Percentiles rank a stretch among this genome's conserved stretches.
phyloP scores from a whole-genome alignment of 192 early-diverging fungal species.

The Gamsiella multidivaricata region DNA sequence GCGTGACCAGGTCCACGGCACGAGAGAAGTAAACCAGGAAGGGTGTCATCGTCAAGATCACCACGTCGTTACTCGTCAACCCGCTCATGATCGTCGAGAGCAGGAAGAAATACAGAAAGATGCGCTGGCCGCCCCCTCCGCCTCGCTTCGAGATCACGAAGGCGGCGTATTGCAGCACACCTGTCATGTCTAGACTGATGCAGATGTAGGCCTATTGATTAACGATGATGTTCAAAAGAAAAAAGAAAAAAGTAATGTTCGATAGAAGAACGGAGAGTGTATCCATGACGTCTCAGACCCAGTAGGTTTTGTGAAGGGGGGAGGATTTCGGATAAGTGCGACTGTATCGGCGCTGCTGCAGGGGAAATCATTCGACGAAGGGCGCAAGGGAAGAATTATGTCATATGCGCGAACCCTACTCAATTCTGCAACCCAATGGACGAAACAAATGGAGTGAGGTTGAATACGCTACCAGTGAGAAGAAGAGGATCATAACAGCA shows the following conservation, averaged over 20 bases:
- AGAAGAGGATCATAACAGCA: conserved; percentile 84
- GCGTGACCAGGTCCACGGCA: conserved; percentile 65
- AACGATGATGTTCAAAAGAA: neutral
- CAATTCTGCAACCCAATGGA: neutral
- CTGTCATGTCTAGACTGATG: conserved; percentile 85
- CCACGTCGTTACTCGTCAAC: conserved; percentile 86
- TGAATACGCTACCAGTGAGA: conserved; percentile 64
- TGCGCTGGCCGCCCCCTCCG: conserved; percentile 63
- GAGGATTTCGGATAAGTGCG: neutral
- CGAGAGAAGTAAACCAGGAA: conserved; percentile 82
- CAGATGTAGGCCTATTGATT: conserved; percentile 78
- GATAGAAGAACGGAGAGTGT: neutral
- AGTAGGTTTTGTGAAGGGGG: no score
- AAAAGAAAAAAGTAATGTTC: neutral
- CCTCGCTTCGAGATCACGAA: conserved; percentile 77
- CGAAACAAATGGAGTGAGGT: neutral
- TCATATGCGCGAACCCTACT: neutral
- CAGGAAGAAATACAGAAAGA: conserved; percentile 77
- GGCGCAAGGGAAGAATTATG: neutral
- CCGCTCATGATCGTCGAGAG: conserved; percentile 78
- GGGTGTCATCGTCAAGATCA: conserved; percentile 83
- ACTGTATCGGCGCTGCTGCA: no score
- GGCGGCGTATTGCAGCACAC: conserved; percentile 80
- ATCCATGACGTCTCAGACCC: no score
- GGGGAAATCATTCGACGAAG: neutral